These are phyloP conservation scores for Spathaspora arborariae DNA, from an alignment of 805 yeast species.

Conservation along the genomic window DNA sequence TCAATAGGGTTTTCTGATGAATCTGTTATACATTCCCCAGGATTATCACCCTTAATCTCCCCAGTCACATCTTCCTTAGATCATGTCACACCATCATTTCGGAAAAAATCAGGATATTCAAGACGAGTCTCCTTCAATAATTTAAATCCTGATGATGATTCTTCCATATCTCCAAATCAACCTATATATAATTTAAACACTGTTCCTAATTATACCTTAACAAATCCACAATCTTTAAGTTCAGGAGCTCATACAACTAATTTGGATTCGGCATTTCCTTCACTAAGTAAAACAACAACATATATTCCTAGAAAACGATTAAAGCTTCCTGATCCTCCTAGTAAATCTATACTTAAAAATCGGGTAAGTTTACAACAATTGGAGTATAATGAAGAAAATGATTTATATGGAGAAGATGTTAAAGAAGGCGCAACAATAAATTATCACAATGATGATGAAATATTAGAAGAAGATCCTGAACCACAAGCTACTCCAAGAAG, in stretches of 20 bases:
- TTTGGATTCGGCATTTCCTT: background rate
- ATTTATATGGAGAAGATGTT: constrained; percentile 5
- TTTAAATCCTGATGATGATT: constrained; percentile 23
- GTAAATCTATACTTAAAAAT: constrained; percentile 39
- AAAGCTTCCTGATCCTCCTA: constrained; percentile 27
- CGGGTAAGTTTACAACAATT: constrained; percentile 26
- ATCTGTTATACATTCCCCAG: background rate
- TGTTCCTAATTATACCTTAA: background rate
- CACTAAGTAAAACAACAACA: background rate
- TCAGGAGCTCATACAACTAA: background rate
- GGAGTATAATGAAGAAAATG: constrained; percentile 8
- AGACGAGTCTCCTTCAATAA: constrained; percentile 45
- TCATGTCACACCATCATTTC: background rate
- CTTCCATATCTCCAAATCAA: background rate
- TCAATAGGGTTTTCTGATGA: background rate
- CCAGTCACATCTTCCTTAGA: background rate
- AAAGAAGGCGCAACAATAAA: constrained; percentile 13
- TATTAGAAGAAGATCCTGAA: constrained; percentile 2
- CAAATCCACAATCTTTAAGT: constrained; percentile 1
- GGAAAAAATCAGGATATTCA: constrained; percentile 10
- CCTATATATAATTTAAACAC: constrained; percentile 3
- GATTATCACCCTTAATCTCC: background rate
- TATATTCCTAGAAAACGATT: constrained; percentile 11
- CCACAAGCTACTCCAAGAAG: constrained; percentile 20
- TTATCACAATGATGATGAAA: constrained; percentile 16